Conservation (phyloP, 257 asterid genomes). For the Thymus mandschuricus region DNA sequence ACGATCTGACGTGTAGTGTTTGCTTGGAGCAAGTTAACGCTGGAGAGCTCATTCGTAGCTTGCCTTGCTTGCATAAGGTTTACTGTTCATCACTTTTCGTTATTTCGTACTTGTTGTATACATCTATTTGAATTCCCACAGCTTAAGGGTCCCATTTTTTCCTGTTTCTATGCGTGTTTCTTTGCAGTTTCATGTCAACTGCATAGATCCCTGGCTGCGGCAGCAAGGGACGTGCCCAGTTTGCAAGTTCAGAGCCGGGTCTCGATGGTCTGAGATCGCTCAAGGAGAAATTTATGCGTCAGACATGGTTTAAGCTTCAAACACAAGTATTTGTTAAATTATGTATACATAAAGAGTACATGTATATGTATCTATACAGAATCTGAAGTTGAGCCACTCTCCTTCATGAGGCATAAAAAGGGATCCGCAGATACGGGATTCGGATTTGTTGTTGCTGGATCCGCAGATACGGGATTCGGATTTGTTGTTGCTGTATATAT, state of each 20-base stretch:
- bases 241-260: conserved; percentile 86
- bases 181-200: conserved; percentile 86
- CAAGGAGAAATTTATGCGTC: conserved; percentile 60
- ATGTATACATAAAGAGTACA: conserved; percentile 14
- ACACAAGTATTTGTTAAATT: conserved; percentile 19
- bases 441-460: conserved; percentile 19
- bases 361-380: conserved; percentile 11
- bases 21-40: conserved; percentile 95
- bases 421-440: neutral
- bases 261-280: conserved; percentile 64
- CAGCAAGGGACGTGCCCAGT: conserved; percentile 99
- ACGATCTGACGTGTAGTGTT: conserved; percentile 95
- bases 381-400: conserved; percentile 12
- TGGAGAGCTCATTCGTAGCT: conserved; percentile 91
- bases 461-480: neutral
- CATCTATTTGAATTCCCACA: conserved; percentile 5
- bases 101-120: conserved; percentile 1
- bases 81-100: neutral
- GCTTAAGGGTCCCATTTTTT: neutral
- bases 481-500: conserved; percentile 26
- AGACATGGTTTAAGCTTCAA: conserved; percentile 50
- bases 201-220: conserved; percentile 97
- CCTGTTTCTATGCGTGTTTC: neutral
- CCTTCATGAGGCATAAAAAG: conserved; percentile 21
- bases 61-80: conserved; percentile 99